Conservation (phyloP, 192 early-diverging fungal species). For the Borealophlyctis nickersoniae region DNA sequence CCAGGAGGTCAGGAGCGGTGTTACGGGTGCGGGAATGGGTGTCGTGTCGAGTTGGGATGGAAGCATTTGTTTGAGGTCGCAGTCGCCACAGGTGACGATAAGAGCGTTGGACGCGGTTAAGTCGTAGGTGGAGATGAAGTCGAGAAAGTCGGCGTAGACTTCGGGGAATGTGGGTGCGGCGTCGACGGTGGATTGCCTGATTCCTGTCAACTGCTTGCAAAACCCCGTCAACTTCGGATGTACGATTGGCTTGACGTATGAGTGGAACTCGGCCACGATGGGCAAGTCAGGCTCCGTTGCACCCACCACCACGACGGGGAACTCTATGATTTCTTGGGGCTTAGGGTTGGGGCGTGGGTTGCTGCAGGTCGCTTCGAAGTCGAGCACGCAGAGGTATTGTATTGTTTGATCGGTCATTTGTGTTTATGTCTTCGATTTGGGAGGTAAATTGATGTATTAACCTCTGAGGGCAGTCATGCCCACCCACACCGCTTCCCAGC, state of each 20-base stretch:
- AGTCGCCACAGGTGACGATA: conserved; percentile 49
- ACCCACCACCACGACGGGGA: conserved; percentile 71
- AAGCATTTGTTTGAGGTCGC: conserved; percentile 46
- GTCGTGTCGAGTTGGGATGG: conserved; percentile 25
- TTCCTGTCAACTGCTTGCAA: conserved; percentile 77
- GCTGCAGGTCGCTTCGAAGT: conserved; percentile 79
- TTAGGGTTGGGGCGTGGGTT: conserved; percentile 43
- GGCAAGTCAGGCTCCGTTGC: conserved; percentile 41
- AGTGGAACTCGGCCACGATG: conserved; percentile 70
- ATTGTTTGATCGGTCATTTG: not conserved
- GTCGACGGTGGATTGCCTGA: conserved; percentile 63
- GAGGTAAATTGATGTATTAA: too few species aligned
- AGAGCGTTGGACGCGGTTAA: conserved; percentile 19
- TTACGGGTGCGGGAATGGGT: not conserved
- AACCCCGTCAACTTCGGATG: conserved; percentile 71
- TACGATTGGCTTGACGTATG: conserved; percentile 64
- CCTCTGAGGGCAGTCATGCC: too few species aligned
- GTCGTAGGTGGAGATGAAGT: conserved; percentile 21
- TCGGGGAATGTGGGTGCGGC: conserved; percentile 42
- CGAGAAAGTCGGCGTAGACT: conserved; percentile 34
- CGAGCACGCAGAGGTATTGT: conserved; percentile 58
- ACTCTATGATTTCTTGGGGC: conserved; percentile 84
- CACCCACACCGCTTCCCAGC: too few species aligned
- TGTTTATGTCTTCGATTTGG: too few species aligned
- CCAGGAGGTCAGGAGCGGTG: conserved; percentile 33